These are phyloP conservation scores for Vigna radiata DNA, from an alignment of 306 rosid species.

Conservation along the genomic window DNA sequence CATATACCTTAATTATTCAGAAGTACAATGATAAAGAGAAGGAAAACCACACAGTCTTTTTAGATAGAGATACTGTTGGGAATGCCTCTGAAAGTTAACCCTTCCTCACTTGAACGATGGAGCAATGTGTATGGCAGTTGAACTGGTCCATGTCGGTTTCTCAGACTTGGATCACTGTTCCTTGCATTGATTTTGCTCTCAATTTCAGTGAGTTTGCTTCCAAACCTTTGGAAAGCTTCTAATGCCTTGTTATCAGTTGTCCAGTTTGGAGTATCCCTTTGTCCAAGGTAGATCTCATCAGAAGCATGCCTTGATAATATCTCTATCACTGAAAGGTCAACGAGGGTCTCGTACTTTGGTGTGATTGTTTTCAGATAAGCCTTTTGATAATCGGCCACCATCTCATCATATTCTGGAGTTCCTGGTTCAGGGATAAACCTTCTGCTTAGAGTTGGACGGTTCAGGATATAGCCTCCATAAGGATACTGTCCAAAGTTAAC, in stretches of 20 bases:
- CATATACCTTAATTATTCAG: not conserved
- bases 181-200: conserved; percentile 22
- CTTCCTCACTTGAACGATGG: conserved; percentile 63
- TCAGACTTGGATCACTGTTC: conserved; percentile 40
- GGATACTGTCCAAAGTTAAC: conserved; percentile 78
- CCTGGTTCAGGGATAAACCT: conserved; percentile 63
- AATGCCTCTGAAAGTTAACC: conserved; percentile 78
- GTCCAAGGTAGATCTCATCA: conserved; percentile 68
- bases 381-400: conserved; percentile 40
- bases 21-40: not conserved
- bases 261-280: conserved; percentile 50
- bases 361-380: conserved; percentile 71
- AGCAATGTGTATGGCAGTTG: conserved; percentile 75
- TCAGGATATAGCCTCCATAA: conserved; percentile 72
- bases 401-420: conserved; percentile 62
- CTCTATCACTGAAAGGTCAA: conserved; percentile 71
- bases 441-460: conserved; percentile 71
- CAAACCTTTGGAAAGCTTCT: conserved; percentile 50
- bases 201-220: conserved; percentile 43
- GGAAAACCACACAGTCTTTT: not conserved
- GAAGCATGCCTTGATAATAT: conserved; percentile 72
- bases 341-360: conserved; percentile 57
- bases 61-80: conserved; percentile 74
- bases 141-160: conserved; percentile 63
- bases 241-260: conserved; percentile 42